Evolutionary conservation across 495 filamentous ascomycete species (phyloP).

Genomic region (Bathelium albidoporum): DNA sequence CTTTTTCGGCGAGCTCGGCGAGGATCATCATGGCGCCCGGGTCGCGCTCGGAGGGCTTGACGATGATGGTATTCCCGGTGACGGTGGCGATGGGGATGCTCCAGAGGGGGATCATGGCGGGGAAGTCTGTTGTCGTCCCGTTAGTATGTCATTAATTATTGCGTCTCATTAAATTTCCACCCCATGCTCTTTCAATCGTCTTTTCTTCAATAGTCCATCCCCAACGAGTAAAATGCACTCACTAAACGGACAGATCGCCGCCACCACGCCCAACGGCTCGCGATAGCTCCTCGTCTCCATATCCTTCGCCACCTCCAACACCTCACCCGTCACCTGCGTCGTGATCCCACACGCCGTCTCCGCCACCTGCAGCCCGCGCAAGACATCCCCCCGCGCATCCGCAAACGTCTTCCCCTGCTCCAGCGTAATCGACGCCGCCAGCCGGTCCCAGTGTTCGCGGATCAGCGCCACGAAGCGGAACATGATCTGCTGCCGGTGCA

Average conservation of each 20-base stretch:
- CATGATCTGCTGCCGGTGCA: constrained; percentile 88
- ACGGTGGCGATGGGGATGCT: constrained; percentile 90
- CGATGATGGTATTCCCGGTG: constrained; percentile 84
- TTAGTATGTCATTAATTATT: too few relatives aligned
- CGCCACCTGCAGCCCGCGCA: constrained; percentile 90
- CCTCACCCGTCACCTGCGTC: constrained; percentile 84
- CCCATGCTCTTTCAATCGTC: too few relatives aligned
- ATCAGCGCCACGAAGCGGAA: constrained; percentile 91
- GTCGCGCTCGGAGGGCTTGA: constrained; percentile 97
- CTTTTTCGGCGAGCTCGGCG: constrained; percentile 80
- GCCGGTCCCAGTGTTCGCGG: constrained; percentile 86
- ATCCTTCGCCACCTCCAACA: constrained; percentile 94
- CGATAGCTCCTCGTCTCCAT: constrained; percentile 95
- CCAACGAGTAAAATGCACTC: too few relatives aligned
- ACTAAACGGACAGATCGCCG: constrained; percentile 98
- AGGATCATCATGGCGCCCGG: constrained; percentile 98
- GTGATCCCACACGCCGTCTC: constrained; percentile 94
- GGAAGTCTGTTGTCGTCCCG: constrained; percentile 50
- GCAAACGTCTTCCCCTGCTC: constrained; percentile 99
- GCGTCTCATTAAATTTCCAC: too few relatives aligned
- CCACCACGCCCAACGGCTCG: constrained; percentile 89
- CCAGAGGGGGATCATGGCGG: constrained; percentile 99
- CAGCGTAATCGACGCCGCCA: constrained; percentile 90
- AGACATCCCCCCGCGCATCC: constrained; percentile 89
- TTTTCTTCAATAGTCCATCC: background rate